These are phyloP conservation scores for Hymenoscyphus fructigenus DNA, from an alignment of 2,329 filamentous ascomycete species.

Conservation along the genomic window DNA sequence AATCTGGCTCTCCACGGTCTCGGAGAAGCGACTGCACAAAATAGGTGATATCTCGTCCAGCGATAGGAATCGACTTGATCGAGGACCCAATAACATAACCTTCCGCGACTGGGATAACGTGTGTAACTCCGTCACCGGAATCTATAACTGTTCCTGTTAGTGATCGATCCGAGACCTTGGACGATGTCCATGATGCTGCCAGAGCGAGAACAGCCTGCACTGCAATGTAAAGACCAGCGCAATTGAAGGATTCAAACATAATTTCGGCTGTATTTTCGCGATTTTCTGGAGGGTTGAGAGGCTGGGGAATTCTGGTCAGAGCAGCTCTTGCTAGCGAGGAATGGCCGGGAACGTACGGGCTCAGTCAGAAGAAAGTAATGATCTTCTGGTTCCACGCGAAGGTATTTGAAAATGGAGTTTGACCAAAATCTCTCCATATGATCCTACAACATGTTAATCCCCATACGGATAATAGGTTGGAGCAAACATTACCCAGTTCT, in stretches of 20 bases:
- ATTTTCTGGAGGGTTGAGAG: constrained; percentile 96
- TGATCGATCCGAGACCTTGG: constrained; percentile 94
- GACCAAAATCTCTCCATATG: constrained; percentile 99
- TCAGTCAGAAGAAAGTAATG: constrained; percentile 98
- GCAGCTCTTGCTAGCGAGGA: neutral
- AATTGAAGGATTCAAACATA: constrained; percentile 99
- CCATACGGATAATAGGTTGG: neutral
- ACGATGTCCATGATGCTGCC: constrained; percentile 97
- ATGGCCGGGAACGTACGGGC: constrained; percentile 62
- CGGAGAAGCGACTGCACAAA: constrained; percentile 95
- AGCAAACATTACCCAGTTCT: constrained; percentile 78
- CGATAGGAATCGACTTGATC: constrained; percentile 98
- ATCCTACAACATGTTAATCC: constrained; percentile 57
- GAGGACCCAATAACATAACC: constrained; percentile 98
- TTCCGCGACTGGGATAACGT: constrained; percentile 97
- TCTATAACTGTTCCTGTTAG: constrained; percentile 97
- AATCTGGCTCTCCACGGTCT: constrained; percentile 95
- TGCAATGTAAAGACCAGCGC: constrained; percentile 96
- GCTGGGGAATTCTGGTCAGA: constrained; percentile 49
- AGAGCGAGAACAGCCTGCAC: constrained; percentile 96
- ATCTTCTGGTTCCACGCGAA: constrained; percentile 96
- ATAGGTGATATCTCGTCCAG: constrained; percentile 96
- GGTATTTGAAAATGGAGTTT: constrained; percentile 99
- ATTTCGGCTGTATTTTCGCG: constrained; percentile 99
- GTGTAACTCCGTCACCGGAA: constrained; percentile 96